Evolutionary conservation across 1,284 basidiomycete species (phyloP).

Genomic region (Dichomitus squalens): DNA sequence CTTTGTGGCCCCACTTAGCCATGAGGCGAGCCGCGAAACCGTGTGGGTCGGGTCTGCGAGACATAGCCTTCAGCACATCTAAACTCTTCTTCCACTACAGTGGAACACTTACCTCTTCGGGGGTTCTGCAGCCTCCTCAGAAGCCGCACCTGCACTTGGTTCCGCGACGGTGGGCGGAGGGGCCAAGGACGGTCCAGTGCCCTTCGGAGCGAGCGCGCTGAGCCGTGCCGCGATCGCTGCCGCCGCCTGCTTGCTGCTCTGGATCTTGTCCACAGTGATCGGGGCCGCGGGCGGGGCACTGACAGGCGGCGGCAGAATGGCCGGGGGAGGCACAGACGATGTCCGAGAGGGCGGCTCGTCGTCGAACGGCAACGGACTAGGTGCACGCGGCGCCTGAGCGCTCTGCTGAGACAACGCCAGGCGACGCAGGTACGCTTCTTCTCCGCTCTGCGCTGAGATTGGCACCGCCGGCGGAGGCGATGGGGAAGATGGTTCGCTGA

Average conservation of each 20-base stretch:
- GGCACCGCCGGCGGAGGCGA: slow-evolving; percentile 26
- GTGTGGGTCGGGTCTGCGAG: slow-evolving; percentile 58
- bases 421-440: slow-evolving; percentile 70
- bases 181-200: slow-evolving; percentile 28
- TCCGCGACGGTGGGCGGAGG: slow-evolving; percentile 29
- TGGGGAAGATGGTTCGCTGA: slow-evolving; percentile 1
- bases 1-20: slow-evolving; percentile 94
- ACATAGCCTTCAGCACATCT: background rate
- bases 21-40: slow-evolving; percentile 80
- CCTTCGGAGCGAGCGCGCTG: slow-evolving; percentile 53
- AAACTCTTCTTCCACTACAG: background rate
- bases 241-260: slow-evolving; percentile 69
- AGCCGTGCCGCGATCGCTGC: slow-evolving; percentile 80
- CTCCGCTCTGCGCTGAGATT: slow-evolving; percentile 51
- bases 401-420: slow-evolving; percentile 53
- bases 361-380: slow-evolving; percentile 26
- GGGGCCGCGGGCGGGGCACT: slow-evolving; percentile 7
- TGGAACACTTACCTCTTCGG: slow-evolving; percentile 35
- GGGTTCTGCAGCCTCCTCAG: slow-evolving; percentile 31
- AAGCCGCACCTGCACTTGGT: slow-evolving; percentile 25
- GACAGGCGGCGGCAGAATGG: slow-evolving; percentile 24
- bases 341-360: slow-evolving; percentile 49
- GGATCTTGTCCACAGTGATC: slow-evolving; percentile 55
- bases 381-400: slow-evolving; percentile 34
- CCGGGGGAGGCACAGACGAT: slow-evolving; percentile 55